Base-by-base conservation (phyloP, 2,329 filamentous ascomycete species). In the Clarireedia paspali region DNA sequence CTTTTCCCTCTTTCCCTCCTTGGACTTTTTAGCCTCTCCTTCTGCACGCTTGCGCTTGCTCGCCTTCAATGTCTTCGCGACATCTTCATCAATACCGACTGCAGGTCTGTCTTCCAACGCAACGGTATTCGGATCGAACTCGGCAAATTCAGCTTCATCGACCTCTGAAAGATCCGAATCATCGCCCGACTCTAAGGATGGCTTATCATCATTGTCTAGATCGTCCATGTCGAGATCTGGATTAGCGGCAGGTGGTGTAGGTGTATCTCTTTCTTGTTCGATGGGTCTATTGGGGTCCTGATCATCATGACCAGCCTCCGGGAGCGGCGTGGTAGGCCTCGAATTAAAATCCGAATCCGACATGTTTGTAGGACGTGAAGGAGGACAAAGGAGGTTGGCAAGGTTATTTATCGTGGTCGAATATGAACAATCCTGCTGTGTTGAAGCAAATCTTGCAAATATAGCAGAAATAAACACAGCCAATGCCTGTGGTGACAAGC, bases 1-100 rank as follows among this genome's bases (percentile, higher is more conserved):
- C 64, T 85, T 84, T 65, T 84, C 87, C 69, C 87, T 84, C 62
- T 75, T 75, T 20, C 73, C 74, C 70, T 76, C 76, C 70, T 80
- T 83, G 53, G 88, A 87, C 73, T 90, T 94, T 71, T 87, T 89
- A 30, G 80, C 75, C 34, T 78, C 82, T 51, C 84, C 84, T 60
- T 79, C 85, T 7, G 76, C 67, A 56, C 88, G 80, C 73, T 85
- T 86, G 57, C 82, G 73, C 71, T 83, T 85, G n/a, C 76, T 76
- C 0, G 81, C 82, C 68, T 86, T 86, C 34, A 87, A 70, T 2
- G 81, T 83, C 56, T 78, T 77, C 6, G 82, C 81, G 54, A 81
- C 76, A 60, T 85, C 82, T 64, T 86, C 83, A 64, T 87, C 84
- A 59, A 87, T 85, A 27, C 83, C 80, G n/a, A 84, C 76, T 0